Conservation (phyloP, 163 green algal genomes). For the Chlamydomonas reinhardtii region DNA sequence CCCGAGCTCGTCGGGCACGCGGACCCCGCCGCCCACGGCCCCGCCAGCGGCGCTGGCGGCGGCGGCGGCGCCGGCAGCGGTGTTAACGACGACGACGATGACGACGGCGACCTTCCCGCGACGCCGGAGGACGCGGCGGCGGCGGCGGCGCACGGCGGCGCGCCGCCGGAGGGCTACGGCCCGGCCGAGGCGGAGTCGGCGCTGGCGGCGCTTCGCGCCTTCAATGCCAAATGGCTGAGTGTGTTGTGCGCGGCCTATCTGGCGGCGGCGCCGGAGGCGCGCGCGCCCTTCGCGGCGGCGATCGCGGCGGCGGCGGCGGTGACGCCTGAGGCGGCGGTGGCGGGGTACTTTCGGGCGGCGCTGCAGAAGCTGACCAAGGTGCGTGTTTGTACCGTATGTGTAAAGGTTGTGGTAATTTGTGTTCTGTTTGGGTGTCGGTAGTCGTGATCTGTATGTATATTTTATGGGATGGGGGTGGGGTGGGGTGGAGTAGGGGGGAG, state of each 20-base stretch:
- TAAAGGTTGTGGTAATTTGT: no score
- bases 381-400: no score
- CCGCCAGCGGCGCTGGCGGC: not conserved
- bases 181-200: constrained; percentile 53
- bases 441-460: no score
- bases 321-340: constrained; percentile 59
- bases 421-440: no score
- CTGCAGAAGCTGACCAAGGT: constrained; percentile 53
- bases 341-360: constrained; percentile 77
- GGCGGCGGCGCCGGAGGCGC: constrained; percentile 56
- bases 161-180: constrained; percentile 42
- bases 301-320: constrained; percentile 83
- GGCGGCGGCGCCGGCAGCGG: constrained; percentile 23
- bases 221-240: constrained; percentile 28
- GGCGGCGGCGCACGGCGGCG: constrained; percentile 35
- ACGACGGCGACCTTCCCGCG: constrained; percentile 52
- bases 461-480: no score
- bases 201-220: constrained; percentile 66
- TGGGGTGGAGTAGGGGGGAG: no score
- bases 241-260: constrained; percentile 61
- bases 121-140: not conserved
- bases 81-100: constrained; percentile 61
- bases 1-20: constrained; percentile 42
- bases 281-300: constrained; percentile 64
- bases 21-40: constrained; percentile 24